These are phyloP conservation scores for Botryotinia calthae DNA, from an alignment of 2,329 filamentous ascomycete species.

Conservation along the genomic window DNA sequence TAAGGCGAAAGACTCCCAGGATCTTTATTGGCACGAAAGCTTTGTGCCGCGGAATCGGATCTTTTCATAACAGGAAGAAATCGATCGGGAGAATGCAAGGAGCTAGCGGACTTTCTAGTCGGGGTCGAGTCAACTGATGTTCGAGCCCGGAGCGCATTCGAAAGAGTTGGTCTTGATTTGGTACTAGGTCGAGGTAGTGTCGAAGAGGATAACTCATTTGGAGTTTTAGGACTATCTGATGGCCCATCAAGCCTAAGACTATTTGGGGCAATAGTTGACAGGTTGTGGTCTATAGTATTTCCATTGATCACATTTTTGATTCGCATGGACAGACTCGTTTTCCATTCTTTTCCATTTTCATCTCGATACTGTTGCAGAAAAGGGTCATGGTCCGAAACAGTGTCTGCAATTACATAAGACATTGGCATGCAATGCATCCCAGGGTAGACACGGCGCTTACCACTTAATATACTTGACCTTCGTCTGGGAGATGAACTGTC, in stretches of 20 bases:
- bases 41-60: constrained; percentile 44
- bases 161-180: constrained; percentile 17
- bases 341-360: constrained; percentile 13
- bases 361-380: background rate
- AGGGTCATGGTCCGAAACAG: background rate
- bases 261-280: constrained; percentile 5
- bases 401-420: background rate
- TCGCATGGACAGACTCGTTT: constrained; percentile 7
- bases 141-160: constrained; percentile 1
- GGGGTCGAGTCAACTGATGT: constrained; percentile 20
- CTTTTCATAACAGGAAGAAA: constrained; percentile 52
- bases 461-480: constrained; percentile 11
- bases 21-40: constrained; percentile 52
- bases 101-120: constrained; percentile 26
- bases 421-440: background rate
- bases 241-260: constrained; percentile 17
- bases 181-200: constrained; percentile 28
- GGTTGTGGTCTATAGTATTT: constrained; percentile 2
- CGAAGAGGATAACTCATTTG: constrained; percentile 6
- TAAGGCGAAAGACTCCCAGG: constrained; percentile 45
- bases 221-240: constrained; percentile 7
- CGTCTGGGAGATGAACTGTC: constrained; percentile 17
- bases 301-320: constrained; percentile 12
- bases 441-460: background rate
- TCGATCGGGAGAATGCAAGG: constrained; percentile 49